Percentiles rank a stretch among this genome's conserved stretches.
Evolutionary conservation across 495 filamentous ascomycete species (phyloP).

Genomic region (Thozetella sp.): DNA sequence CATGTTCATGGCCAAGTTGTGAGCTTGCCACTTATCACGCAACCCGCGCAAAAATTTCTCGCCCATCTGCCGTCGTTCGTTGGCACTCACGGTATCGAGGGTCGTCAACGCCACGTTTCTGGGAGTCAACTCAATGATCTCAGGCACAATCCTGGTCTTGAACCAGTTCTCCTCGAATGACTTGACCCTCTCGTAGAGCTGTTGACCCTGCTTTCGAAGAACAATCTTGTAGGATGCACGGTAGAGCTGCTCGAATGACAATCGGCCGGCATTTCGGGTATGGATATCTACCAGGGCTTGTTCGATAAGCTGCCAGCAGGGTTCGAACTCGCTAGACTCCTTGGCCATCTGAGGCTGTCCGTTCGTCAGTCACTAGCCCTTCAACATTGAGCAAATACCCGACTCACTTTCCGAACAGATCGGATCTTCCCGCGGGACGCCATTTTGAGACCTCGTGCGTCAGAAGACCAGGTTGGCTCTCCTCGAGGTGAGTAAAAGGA

Average conservation of each 20-base stretch:
- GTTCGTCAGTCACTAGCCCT: slow-evolving; percentile 3
- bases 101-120: slow-evolving; percentile 54
- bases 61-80: slow-evolving; percentile 77
- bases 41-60: slow-evolving; percentile 81
- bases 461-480: background rate
- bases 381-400: slow-evolving; percentile 3
- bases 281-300: slow-evolving; percentile 84
- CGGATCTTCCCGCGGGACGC: slow-evolving; percentile 19
- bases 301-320: slow-evolving; percentile 73
- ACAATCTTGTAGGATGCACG: slow-evolving; percentile 97
- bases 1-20: slow-evolving; percentile 95
- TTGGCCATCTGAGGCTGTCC: slow-evolving; percentile 24
- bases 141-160: slow-evolving; percentile 62
- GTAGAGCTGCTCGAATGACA: slow-evolving; percentile 96
- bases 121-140: slow-evolving; percentile 63
- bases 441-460: slow-evolving; percentile 9
- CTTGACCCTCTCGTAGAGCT: slow-evolving; percentile 80
- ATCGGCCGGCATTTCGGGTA: slow-evolving; percentile 82
- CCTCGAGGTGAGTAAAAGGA: too few species aligned
- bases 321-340: slow-evolving; percentile 67
- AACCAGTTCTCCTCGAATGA: slow-evolving; percentile 83
- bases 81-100: slow-evolving; percentile 58
- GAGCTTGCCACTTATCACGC: slow-evolving; percentile 80
- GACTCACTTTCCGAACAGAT: slow-evolving; percentile 23
- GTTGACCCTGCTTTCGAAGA: slow-evolving; percentile 78